Evolutionary conservation across 306 rosid genomes (phyloP).

Genomic region (Cicer judaicum): DNA sequence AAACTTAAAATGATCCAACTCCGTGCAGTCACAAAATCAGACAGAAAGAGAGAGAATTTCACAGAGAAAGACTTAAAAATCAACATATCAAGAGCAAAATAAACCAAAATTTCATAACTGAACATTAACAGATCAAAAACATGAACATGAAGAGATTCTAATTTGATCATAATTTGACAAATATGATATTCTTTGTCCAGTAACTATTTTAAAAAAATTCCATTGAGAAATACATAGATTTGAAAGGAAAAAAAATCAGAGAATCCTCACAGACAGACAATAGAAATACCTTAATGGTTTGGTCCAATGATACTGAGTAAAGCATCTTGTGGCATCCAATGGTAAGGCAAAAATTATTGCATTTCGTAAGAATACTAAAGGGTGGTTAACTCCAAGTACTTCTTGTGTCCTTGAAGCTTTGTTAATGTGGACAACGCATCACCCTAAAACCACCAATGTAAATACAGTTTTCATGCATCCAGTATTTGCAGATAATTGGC

Average conservation of each 20-base stretch:
- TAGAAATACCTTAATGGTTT: no score
- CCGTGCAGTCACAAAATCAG: no score
- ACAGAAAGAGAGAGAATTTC: slow-evolving; percentile 20
- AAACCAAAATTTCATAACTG: slow-evolving; percentile 4
- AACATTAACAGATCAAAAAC: slow-evolving; percentile 38
- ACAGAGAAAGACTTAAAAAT: slow-evolving; percentile 28
- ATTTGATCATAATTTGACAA: background rate
- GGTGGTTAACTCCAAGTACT: slow-evolving; percentile 33
- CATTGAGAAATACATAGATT: background rate
- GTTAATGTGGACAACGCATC: slow-evolving; percentile 45
- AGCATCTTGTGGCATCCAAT: slow-evolving; percentile 37
- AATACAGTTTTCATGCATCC: slow-evolving; percentile 48
- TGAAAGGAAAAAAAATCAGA: background rate
- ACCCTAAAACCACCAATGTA: slow-evolving; percentile 51
- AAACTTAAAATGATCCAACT: no score
- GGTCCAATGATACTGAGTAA: slow-evolving; percentile 43
- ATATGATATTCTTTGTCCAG: no score
- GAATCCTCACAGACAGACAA: background rate
- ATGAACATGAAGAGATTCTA: slow-evolving; percentile 21
- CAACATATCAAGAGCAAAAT: slow-evolving; percentile 45
- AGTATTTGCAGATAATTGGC: slow-evolving; percentile 44
- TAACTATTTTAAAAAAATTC: background rate
- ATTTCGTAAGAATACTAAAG: background rate
- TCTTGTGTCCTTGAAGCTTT: slow-evolving; percentile 57
- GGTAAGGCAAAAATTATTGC: background rate